Base-by-base conservation (phyloP, 192 early-diverging fungal genomes). In the Coemansia sp. region DNA sequence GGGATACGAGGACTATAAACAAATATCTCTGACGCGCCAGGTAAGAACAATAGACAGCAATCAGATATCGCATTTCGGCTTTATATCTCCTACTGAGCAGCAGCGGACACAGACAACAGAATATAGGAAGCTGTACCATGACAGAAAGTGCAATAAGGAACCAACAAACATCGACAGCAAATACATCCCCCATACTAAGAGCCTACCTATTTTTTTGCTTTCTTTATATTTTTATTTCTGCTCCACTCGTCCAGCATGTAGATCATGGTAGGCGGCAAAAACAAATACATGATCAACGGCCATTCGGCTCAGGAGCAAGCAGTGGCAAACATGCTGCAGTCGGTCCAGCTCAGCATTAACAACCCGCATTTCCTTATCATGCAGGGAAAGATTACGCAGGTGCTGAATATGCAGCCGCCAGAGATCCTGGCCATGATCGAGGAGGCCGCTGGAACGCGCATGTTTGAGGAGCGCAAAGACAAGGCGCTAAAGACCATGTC, bases 351-450 rank as follows among this genome's bases (percentile, higher is more conserved):
- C 28, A 98, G 96, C 75, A 92, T 99, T 79, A 96, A 99, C 83
- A 97, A 99, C 68, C 97, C 97, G 16, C 95, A 99, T 73, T 99
- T 99, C 72, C 71, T 99, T 55, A 99, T 99, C 62, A 97, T 97
- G 95, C 97, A 99, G 81, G 97, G 95, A 35, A 79, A 87, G 52
- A 98, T 99, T 61, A 99, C 95, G n/a, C 93, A 98, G 62, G 95
- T 99, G 10, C 84, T 99, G n/a, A 98, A 97, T 69, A 99, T 99
- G 97, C 95, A 97, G 64, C 93, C 97, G 0, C 83, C 86, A 10
- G 94, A 99, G 69, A 94, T 98, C 32, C 80, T 99, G 22, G 86
- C 90, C 18, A 98, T 99, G 95, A 93, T 99, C 34, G 97, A 99
- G 74, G 97, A 99, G 67, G 97, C 97, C 1, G 95, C 97, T 5